phyloP scores from a whole-genome alignment of 441 rosid species.

The Gossypium lobatum region DNA sequence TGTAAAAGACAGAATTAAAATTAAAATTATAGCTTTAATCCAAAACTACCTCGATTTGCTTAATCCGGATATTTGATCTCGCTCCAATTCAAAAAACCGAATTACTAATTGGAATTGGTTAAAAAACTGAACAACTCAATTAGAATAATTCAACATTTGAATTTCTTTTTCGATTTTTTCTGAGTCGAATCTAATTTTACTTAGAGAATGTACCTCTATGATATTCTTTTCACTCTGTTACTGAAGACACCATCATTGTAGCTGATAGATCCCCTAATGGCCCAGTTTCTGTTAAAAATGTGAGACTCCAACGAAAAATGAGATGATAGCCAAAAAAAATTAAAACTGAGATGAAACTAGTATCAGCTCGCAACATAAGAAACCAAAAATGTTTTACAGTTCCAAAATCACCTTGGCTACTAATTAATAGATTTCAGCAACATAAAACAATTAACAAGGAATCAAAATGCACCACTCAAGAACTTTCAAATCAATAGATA shows the following conservation, averaged over 20 bases:
- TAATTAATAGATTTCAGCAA: neutral
- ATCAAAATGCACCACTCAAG: neutral
- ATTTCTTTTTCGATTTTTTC: too few species aligned
- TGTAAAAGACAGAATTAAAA: too few species aligned
- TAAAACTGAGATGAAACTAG: constrained; percentile 2
- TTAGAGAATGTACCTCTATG: constrained; percentile 3
- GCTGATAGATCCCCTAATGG: neutral
- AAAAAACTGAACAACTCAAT: too few species aligned
- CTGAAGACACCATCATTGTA: neutral
- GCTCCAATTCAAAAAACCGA: too few species aligned
- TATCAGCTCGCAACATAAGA: neutral
- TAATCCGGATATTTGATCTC: too few species aligned
- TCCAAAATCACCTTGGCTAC: neutral
- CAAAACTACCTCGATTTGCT: too few species aligned
- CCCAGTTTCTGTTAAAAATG: neutral
- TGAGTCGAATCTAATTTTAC: too few species aligned
- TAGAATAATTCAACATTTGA: too few species aligned
- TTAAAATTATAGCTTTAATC: too few species aligned
- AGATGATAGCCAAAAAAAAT: neutral
- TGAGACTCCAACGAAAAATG: constrained; percentile 1
- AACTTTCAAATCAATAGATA: neutral
- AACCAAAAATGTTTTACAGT: neutral
- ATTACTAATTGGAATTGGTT: too few species aligned
- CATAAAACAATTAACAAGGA: neutral
- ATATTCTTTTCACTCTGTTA: constrained; percentile 2